Evolutionary conservation across 2,329 filamentous ascomycete genomes (phyloP).

Genomic region (Monilinia laxa): DNA sequence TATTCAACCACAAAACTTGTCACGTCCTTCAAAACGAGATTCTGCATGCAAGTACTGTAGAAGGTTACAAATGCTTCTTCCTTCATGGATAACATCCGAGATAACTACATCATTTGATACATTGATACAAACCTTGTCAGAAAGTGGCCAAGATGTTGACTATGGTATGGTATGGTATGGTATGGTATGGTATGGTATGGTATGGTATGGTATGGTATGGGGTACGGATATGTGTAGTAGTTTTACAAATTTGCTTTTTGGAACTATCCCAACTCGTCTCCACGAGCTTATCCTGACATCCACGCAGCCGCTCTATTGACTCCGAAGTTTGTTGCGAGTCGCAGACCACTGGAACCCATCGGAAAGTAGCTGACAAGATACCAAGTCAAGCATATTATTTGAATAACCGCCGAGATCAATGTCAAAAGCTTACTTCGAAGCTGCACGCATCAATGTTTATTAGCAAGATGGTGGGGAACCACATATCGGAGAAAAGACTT

Average conservation of each 20-base stretch:
- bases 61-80: conserved; percentile 5
- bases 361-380: conserved; percentile 97
- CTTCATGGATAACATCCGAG: conserved; percentile 18
- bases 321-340: conserved; percentile 83
- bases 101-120: conserved; percentile 14
- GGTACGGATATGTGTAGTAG: not conserved
- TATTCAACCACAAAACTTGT: conserved; percentile 13
- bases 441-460: conserved; percentile 47
- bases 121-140: conserved; percentile 1
- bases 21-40: conserved; percentile 13
- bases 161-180: not conserved
- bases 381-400: conserved; percentile 82
- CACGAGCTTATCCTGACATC: conserved; percentile 66
- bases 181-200: too few species aligned
- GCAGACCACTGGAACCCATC: conserved; percentile 87
- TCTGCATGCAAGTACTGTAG: not conserved
- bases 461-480: conserved; percentile 22
- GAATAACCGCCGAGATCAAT: conserved; percentile 76
- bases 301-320: conserved; percentile 81
- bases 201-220: too few species aligned
- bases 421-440: conserved; percentile 83
- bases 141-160: conserved; percentile 1
- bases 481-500: conserved; percentile 47
- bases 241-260: not conserved
- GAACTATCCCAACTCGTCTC: not conserved